phyloP scores from a whole-genome alignment of 768 basidiomycete genomes.

The Pulveroboletus sp. region DNA sequence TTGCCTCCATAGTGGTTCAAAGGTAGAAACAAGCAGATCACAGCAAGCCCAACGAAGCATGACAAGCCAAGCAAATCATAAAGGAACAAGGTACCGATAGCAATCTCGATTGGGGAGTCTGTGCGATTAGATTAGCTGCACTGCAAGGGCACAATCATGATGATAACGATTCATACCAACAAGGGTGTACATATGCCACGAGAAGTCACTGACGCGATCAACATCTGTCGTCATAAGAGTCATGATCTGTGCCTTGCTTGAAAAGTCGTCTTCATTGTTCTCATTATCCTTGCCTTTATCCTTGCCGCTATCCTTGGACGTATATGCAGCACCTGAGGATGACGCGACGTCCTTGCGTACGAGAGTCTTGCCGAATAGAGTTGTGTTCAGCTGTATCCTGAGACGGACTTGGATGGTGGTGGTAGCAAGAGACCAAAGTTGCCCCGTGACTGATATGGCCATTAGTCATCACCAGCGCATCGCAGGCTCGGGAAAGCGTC shows the following conservation, averaged over 20 bases:
- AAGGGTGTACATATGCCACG: slow-evolving; percentile 72
- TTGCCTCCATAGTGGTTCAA: slow-evolving; percentile 84
- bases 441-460: slow-evolving; percentile 46
- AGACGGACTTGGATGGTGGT: slow-evolving; percentile 68
- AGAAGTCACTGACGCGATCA: slow-evolving; percentile 82
- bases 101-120: slow-evolving; percentile 78
- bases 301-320: slow-evolving; percentile 21
- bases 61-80: slow-evolving; percentile 78
- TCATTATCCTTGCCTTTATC: slow-evolving; percentile 13
- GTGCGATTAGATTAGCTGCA: background rate
- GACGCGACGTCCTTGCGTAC: slow-evolving; percentile 82
- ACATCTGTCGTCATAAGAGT: slow-evolving; percentile 95
- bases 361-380: slow-evolving; percentile 81
- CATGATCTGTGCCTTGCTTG: slow-evolving; percentile 80
- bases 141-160: background rate
- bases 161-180: slow-evolving; percentile 45
- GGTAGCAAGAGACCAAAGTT: slow-evolving; percentile 67
- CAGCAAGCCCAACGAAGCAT: slow-evolving; percentile 72
- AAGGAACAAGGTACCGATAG: slow-evolving; percentile 69
- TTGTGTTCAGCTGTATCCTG: slow-evolving; percentile 75
- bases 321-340: slow-evolving; percentile 37
- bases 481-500: slow-evolving; percentile 10
- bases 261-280: slow-evolving; percentile 51
- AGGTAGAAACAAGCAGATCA: slow-evolving; percentile 68
- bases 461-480: slow-evolving; percentile 5